Percentiles rank a stretch among this genome's conserved stretches.
Conservation (phyloP, 495 filamentous ascomycete species). For the Trichoderma virens region DNA sequence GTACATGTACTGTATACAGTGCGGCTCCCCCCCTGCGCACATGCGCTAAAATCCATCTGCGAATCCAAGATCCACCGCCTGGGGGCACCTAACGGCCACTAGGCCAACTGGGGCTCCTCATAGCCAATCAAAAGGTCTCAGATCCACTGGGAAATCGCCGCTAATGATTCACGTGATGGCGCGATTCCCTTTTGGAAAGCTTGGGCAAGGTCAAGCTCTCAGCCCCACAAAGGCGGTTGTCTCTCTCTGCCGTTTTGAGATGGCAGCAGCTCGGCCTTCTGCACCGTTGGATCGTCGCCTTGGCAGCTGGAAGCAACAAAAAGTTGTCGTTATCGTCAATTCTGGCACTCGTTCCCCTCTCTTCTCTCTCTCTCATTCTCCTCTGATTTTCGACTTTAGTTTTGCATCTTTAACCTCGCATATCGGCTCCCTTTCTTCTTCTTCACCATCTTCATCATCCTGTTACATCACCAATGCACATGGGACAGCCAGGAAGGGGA, state of each 20-base stretch:
- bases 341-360: background rate
- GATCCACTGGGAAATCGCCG: background rate
- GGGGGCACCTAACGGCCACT: background rate
- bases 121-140: background rate
- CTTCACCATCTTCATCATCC: too few species aligned
- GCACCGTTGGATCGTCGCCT: background rate
- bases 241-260: background rate
- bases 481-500: too few species aligned
- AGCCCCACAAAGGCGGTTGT: background rate
- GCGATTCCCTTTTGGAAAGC: background rate
- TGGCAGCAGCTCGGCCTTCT: background rate
- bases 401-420: background rate
- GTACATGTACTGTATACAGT: background rate
- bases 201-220: too few species aligned
- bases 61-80: background rate
- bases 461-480: too few species aligned
- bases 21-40: background rate
- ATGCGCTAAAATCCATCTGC: background rate
- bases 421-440: background rate
- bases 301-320: background rate
- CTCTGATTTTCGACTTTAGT: background rate
- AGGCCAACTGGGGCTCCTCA: background rate
- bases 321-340: background rate
- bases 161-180: background rate
- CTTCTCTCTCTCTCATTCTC: background rate